These are phyloP conservation scores for Fomitopsis schrenkii DNA, from an alignment of 1,284 basidiomycete genomes.

Conservation along the genomic window DNA sequence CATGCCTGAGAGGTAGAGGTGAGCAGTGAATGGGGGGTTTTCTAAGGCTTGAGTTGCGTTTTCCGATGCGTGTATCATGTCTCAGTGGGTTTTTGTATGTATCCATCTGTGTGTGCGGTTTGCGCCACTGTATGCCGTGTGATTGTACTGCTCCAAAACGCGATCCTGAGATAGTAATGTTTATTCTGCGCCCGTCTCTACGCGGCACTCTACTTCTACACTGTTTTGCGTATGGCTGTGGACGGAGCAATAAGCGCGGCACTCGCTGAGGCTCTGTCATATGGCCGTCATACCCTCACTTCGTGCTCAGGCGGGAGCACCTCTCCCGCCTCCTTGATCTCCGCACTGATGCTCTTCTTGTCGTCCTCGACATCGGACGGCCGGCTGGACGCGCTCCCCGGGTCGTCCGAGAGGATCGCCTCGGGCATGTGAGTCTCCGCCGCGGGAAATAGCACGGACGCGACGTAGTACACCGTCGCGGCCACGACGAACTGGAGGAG, in stretches of 20 bases:
- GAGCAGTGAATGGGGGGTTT: not conserved
- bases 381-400: slow-evolving; percentile 7
- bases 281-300: not conserved
- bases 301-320: not conserved
- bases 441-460: slow-evolving; percentile 56
- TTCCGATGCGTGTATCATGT: no score
- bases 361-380: slow-evolving; percentile 14
- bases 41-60: no score
- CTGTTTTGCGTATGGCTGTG: no score
- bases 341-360: slow-evolving; percentile 16
- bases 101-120: no score
- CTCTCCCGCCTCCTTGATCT: slow-evolving; percentile 11
- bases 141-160: no score
- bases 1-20: no score
- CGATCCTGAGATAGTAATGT: no score
- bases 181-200: no score
- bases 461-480: slow-evolving; percentile 41
- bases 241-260: not conserved
- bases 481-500: slow-evolving; percentile 35
- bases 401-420: slow-evolving; percentile 31
- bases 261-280: not conserved
- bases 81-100: no score
- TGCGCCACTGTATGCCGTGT: no score
- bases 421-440: slow-evolving; percentile 51
- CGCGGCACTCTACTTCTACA: no score